Conservation (phyloP, 1,284 basidiomycete species). For the Fistulinella cinereoalba region DNA sequence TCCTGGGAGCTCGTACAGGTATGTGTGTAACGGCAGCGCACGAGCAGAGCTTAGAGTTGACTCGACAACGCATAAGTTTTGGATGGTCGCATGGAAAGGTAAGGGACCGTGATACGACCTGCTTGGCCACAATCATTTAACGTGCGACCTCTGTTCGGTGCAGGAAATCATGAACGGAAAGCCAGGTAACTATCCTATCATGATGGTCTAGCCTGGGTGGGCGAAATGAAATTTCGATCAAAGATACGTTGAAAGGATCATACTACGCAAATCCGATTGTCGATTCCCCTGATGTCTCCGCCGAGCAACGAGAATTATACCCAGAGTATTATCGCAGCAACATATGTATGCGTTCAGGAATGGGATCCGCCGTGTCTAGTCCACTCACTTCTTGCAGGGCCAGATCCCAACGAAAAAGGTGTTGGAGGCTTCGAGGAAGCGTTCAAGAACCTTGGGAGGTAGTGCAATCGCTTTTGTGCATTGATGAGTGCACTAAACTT, state of each 20-base stretch:
- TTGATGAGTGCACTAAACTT: background rate
- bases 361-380: background rate
- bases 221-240: constrained; percentile 6
- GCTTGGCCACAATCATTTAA: background rate
- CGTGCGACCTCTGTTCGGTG: background rate
- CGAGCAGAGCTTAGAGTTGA: constrained; percentile 4
- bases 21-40: constrained; percentile 36
- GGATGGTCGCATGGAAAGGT: constrained; percentile 95
- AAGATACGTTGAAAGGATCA: constrained; percentile 86
- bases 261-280: constrained; percentile 88
- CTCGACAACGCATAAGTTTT: constrained; percentile 50
- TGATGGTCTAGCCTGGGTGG: background rate
- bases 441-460: constrained; percentile 82
- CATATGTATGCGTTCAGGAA: constrained; percentile 52
- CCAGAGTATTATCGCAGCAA: constrained; percentile 80
- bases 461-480: constrained; percentile 15
- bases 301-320: constrained; percentile 51
- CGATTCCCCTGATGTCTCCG: constrained; percentile 59
- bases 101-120: constrained; percentile 6
- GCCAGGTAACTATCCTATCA: constrained; percentile 49
- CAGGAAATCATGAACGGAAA: constrained; percentile 94
- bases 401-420: constrained; percentile 51
- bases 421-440: constrained; percentile 78
- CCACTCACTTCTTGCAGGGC: constrained; percentile 54
- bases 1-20: constrained; percentile 69